Percentiles rank a stretch among this genome's conserved stretches.
Evolutionary conservation across 768 basidiomycete genomes (phyloP).

Genomic region (Pulveroboletus frians): DNA sequence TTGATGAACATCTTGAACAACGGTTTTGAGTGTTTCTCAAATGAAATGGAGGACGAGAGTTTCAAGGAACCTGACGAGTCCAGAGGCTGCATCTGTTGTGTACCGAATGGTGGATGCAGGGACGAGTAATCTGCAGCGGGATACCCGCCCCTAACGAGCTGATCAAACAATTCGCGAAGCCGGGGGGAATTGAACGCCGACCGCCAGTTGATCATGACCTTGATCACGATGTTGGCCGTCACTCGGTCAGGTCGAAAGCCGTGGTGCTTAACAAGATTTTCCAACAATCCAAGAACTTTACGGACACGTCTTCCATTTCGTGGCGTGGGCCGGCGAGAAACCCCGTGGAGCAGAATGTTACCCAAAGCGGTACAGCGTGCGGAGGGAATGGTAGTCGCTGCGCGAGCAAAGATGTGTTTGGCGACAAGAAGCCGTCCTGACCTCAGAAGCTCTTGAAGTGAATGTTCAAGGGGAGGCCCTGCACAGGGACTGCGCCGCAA

Average conservation of each 20-base stretch:
- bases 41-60: slow-evolving; percentile 43
- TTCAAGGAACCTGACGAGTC: slow-evolving; percentile 31
- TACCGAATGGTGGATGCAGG: slow-evolving; percentile 43
- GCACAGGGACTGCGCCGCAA: slow-evolving; percentile 4
- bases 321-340: slow-evolving; percentile 28
- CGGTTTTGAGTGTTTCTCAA: slow-evolving; percentile 57
- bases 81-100: slow-evolving; percentile 18
- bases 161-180: slow-evolving; percentile 59
- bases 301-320: slow-evolving; percentile 45
- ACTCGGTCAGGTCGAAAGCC: slow-evolving; percentile 60
- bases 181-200: slow-evolving; percentile 36
- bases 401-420: slow-evolving; percentile 35
- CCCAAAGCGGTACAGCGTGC: slow-evolving; percentile 42
- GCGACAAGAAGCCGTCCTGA: slow-evolving; percentile 41
- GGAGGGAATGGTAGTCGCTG: slow-evolving; percentile 26
- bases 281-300: slow-evolving; percentile 36
- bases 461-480: slow-evolving; percentile 11
- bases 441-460: slow-evolving; percentile 23
- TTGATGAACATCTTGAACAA: slow-evolving; percentile 71
- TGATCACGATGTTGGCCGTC: slow-evolving; percentile 66
- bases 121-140: slow-evolving; percentile 34
- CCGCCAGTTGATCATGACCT: slow-evolving; percentile 52
- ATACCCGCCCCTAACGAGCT: slow-evolving; percentile 56
- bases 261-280: slow-evolving; percentile 38
- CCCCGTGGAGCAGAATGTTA: slow-evolving; percentile 52